These are phyloP conservation scores for Microdochium nivale DNA, from an alignment of 2,329 filamentous ascomycete genomes.

Conservation along the genomic window DNA sequence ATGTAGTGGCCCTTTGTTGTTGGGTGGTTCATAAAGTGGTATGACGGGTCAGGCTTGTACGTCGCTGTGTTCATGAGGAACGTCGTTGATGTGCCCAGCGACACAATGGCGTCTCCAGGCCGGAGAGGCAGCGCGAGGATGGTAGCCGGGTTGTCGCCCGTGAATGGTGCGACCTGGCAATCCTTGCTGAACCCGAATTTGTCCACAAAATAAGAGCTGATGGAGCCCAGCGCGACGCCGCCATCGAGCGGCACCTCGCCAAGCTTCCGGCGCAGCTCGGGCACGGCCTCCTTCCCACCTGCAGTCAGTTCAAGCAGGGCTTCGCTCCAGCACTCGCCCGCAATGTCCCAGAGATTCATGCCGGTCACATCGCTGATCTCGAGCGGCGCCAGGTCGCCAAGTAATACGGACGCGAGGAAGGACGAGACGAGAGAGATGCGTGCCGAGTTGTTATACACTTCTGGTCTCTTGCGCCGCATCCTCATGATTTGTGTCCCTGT, in stretches of 20 bases:
- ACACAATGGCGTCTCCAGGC: slow-evolving; percentile 87
- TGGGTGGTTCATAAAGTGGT: slow-evolving; percentile 98
- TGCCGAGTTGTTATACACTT: slow-evolving; percentile 70
- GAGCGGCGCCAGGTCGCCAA: slow-evolving; percentile 77
- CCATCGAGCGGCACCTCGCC: slow-evolving; percentile 75
- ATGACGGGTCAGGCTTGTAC: slow-evolving; percentile 82
- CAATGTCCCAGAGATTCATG: slow-evolving; percentile 94
- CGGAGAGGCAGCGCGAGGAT: slow-evolving; percentile 85
- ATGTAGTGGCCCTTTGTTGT: slow-evolving; percentile 88
- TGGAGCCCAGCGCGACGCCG: slow-evolving; percentile 64
- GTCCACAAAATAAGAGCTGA: slow-evolving; percentile 70
- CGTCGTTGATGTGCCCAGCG: slow-evolving; percentile 88
- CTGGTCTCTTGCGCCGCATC: slow-evolving; percentile 70
- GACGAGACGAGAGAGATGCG: slow-evolving; percentile 93
- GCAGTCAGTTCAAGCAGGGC: slow-evolving; percentile 68
- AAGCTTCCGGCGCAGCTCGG: slow-evolving; percentile 66
- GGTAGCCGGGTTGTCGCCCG: slow-evolving; percentile 92
- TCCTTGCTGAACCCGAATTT: slow-evolving; percentile 69
- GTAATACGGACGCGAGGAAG: slow-evolving; percentile 83
- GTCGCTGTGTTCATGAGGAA: slow-evolving; percentile 95
- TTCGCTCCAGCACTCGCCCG: slow-evolving; percentile 63
- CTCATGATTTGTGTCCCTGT: slow-evolving; percentile 95
- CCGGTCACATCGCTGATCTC: slow-evolving; percentile 93
- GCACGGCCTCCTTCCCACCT: slow-evolving; percentile 48
- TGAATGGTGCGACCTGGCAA: slow-evolving; percentile 78